These are phyloP conservation scores for Paracoccidioides lutzii DNA, from an alignment of 2,329 filamentous ascomycete genomes.

Conservation along the genomic window DNA sequence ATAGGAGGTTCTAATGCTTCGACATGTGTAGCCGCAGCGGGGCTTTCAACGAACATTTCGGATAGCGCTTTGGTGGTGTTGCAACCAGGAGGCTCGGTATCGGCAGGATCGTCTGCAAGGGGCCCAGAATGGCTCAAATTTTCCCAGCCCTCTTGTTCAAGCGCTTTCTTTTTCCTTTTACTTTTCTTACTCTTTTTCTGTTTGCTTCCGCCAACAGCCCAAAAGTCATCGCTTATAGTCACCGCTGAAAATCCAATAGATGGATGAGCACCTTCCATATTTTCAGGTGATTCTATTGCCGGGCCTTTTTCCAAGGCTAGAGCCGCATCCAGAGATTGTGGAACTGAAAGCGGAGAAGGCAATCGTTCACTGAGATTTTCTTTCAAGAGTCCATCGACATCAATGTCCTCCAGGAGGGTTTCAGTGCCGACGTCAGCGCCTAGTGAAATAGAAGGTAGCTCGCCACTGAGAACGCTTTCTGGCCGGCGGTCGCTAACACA, in stretches of 20 bases:
- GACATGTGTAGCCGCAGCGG: not conserved
- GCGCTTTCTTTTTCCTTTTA: constrained; percentile 2
- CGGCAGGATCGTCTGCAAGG: too few relatives aligned
- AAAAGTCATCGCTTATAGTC: not conserved
- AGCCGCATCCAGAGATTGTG: not conserved
- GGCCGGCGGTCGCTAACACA: not conserved
- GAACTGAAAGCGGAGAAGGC: not conserved
- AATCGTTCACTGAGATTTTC: not conserved
- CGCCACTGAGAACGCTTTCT: not conserved
- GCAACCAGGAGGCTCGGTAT: not conserved
- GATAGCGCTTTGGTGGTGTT: not conserved
- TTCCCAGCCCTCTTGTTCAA: not conserved
- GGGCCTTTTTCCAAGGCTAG: not conserved
- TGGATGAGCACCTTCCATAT: not conserved
- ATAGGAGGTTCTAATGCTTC: not conserved
- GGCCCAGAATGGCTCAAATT: not conserved
- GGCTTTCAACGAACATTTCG: not conserved
- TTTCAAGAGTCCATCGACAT: not conserved
- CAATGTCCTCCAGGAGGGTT: not conserved
- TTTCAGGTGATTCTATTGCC: not conserved
- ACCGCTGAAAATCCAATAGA: not conserved
- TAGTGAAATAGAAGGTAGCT: not conserved
- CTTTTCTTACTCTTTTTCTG: constrained; percentile 8
- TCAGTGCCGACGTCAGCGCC: not conserved
- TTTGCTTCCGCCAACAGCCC: not conserved